Base-by-base conservation (phyloP, 2,329 filamentous ascomycete species). In the Zymoseptoria pseudotritici region DNA sequence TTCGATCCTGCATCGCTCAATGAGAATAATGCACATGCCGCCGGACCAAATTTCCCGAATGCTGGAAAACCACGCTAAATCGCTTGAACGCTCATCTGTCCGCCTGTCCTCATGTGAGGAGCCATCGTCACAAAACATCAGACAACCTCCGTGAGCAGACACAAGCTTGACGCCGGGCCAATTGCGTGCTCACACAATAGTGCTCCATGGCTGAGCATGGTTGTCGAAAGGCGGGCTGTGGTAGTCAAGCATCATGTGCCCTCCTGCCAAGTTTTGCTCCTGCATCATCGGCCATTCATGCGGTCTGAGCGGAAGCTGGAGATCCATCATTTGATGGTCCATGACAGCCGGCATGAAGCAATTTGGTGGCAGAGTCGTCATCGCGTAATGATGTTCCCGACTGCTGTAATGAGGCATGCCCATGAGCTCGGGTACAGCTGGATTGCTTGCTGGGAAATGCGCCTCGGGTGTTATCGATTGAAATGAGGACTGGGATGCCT, bases 401-500 rank as follows among this genome's bases (percentile, higher is more conserved):
- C 11, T 46, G 36, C 36, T 46, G 36, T 46, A 46, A 11, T 46
- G 36, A 46, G 36, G 36, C 17, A 46, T 46, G 36, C 36, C 17
- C 10, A 46, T 6, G 11, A 46, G 13, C 36, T 46, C 36, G 36
- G 36, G 36, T n/a, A 46, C 36, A 46, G 36, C 36, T n/a, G 36
- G 36, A 6, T 59, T 54, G 19, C 56, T 54, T 2, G 49, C 20
- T 26, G 64, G 62, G 11, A 64, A 63, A 56, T 58, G 36, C 17
- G 36, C 36, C 13, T 46, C 36, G 51, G 50, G 64, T 4, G 65
- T 64, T 11, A 65, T 51, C 7, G 62, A 54, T 13, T 69, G 63
- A 36, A 67, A 65, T 24, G 66, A 63, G 26, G 68, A 65, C 52
- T 67, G 63, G 5, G 65, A 59, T 1, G 63, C 20, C n/a, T 66